These are phyloP conservation scores for Gautieria morchelliformis DNA, from an alignment of 768 basidiomycete species.

Conservation along the genomic window DNA sequence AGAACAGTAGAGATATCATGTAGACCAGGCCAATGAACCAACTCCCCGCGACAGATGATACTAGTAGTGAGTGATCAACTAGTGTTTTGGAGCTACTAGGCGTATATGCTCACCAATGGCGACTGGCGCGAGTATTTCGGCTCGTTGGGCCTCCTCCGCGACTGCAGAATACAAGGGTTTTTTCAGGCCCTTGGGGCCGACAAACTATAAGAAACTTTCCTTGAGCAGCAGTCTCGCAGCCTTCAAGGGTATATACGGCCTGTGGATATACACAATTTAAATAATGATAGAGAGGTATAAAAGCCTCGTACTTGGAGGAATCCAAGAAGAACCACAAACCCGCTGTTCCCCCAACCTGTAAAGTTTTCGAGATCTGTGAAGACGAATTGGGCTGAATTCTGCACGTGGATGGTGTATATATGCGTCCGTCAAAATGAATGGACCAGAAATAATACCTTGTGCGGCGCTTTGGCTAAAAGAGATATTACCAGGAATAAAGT, in stretches of 20 bases:
- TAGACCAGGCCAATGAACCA: slow-evolving; percentile 48
- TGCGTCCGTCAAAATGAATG: background rate
- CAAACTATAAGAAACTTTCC: background rate
- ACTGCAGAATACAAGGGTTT: slow-evolving; percentile 18
- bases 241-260: slow-evolving; percentile 53
- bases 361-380: slow-evolving; percentile 52
- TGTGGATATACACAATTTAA: slow-evolving; percentile 10
- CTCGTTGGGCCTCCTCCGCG: slow-evolving; percentile 48
- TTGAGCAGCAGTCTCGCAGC: slow-evolving; percentile 56
- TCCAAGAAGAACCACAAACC: slow-evolving; percentile 49
- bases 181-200: background rate
- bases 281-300: background rate
- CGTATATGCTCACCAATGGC: slow-evolving; percentile 37
- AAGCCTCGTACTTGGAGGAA: slow-evolving; percentile 35
- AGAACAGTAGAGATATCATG: slow-evolving; percentile 50
- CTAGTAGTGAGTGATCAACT: background rate
- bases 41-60: slow-evolving; percentile 35
- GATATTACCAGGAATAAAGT: slow-evolving; percentile 48
- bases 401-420: background rate
- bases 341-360: slow-evolving; percentile 43
- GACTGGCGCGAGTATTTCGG: slow-evolving; percentile 46
- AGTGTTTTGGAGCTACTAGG: background rate
- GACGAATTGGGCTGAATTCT: slow-evolving; percentile 45
- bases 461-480: slow-evolving; percentile 45
- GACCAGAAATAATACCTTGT: slow-evolving; percentile 28